phyloP scores from a whole-genome alignment of 2,329 filamentous ascomycete genomes.

The Bertia moriformis region DNA sequence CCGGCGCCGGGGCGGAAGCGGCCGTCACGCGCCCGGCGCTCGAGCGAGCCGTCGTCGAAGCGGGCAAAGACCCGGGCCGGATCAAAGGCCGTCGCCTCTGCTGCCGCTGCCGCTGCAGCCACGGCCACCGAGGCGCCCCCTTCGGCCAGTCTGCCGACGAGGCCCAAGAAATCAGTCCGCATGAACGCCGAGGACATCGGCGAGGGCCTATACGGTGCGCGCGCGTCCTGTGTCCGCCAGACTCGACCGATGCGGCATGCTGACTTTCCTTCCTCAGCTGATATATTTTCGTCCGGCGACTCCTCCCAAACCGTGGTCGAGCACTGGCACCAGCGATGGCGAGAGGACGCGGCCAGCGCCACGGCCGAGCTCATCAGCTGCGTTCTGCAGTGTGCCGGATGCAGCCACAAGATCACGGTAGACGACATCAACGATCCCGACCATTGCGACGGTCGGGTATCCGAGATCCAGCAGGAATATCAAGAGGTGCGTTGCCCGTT shows the following conservation, averaged over 20 bases:
- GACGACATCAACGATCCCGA: constrained; percentile 85
- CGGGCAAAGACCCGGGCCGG: constrained; percentile 47
- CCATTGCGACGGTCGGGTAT: constrained; percentile 63
- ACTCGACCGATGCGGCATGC: constrained; percentile 10
- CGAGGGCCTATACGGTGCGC: constrained; percentile 39
- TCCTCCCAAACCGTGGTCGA: constrained; percentile 39
- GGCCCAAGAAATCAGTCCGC: constrained; percentile 36
- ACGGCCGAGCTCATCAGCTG: constrained; percentile 53
- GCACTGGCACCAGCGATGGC: constrained; percentile 45
- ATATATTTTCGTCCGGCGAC: constrained; percentile 47
- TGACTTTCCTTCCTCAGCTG: constrained; percentile 27
- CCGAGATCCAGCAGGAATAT: constrained; percentile 78
- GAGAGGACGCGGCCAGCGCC: constrained; percentile 33
- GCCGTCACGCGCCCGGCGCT: constrained; percentile 25
- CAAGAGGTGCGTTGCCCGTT: constrained; percentile 60
- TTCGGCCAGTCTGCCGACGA: constrained; percentile 25
- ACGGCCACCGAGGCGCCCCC: constrained; percentile 23
- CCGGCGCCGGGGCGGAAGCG: constrained; percentile 25
- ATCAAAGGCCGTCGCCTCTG: too few relatives aligned
- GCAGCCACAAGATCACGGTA: constrained; percentile 60
- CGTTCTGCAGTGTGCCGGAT: constrained; percentile 60
- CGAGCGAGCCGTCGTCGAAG: constrained; percentile 44
- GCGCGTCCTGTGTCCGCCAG: constrained; percentile 3
- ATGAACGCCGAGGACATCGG: constrained; percentile 33
- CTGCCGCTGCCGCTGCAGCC: constrained; percentile 17